These are phyloP conservation scores for Nissolia schottii DNA, from an alignment of 306 rosid genomes.

Conservation along the genomic window DNA sequence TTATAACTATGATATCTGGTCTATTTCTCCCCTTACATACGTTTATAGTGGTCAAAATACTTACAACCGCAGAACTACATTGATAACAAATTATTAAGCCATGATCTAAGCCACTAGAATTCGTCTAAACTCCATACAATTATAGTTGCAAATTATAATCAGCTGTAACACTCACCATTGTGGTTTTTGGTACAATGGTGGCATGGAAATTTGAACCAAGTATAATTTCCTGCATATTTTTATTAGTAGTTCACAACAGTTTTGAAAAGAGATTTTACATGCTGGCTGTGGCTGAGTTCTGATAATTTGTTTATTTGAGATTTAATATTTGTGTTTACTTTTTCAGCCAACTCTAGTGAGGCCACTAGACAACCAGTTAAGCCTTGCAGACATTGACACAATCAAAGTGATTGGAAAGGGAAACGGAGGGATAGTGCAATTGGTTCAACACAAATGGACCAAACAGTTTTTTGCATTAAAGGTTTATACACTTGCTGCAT, in stretches of 20 bases:
- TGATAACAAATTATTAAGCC: background rate
- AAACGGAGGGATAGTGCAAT: constrained; percentile 88
- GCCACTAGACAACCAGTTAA: constrained; percentile 69
- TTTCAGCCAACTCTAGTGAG: constrained; percentile 82
- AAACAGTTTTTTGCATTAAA: constrained; percentile 93
- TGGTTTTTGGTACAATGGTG: background rate
- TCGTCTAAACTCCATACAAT: background rate
- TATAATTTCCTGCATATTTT: background rate
- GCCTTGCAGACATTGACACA: constrained; percentile 63
- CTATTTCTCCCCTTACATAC: background rate
- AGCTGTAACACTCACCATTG: background rate
- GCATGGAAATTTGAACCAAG: background rate
- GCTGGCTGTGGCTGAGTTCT: constrained; percentile 7
- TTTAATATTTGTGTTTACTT: constrained; percentile 26
- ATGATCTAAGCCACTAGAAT: background rate
- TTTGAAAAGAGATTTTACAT: background rate
- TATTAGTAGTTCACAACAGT: background rate
- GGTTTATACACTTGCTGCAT: constrained; percentile 46
- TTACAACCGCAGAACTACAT: background rate
- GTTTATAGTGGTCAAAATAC: background rate
- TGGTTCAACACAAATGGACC: constrained; percentile 99
- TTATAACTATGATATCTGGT: too few species aligned
- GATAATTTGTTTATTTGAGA: constrained; percentile 18
- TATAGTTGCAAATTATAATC: background rate
- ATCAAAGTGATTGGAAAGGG: constrained; percentile 95